Evolutionary conservation across 352 stramenopile genomes (phyloP).

Genomic region (Pythium plurisporium): DNA sequence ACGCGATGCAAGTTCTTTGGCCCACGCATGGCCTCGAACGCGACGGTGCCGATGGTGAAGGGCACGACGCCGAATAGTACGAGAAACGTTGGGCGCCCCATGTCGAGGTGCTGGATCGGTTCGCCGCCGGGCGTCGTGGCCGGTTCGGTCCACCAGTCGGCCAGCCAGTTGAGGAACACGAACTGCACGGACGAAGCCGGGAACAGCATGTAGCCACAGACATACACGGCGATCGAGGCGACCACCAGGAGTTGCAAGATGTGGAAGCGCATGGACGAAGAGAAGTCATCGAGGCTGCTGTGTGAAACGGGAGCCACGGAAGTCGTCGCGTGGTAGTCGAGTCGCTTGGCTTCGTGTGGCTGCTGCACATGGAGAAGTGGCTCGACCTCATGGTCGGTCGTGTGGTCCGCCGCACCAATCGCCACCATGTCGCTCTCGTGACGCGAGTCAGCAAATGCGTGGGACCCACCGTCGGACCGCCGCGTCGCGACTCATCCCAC

Average conservation of each 20-base stretch:
- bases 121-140: constrained; percentile 16
- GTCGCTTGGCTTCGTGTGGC: background rate
- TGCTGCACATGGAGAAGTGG: background rate
- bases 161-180: constrained; percentile 11
- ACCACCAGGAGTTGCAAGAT: constrained; percentile 32
- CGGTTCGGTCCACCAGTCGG: constrained; percentile 9
- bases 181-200: constrained; percentile 14
- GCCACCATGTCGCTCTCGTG: constrained; percentile 4
- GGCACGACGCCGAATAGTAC: constrained; percentile 41
- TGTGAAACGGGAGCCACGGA: background rate
- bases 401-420: constrained; percentile 3
- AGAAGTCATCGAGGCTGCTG: background rate
- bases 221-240: constrained; percentile 35
- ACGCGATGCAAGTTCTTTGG: constrained; percentile 35
- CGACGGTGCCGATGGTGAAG: constrained; percentile 24
- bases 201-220: constrained; percentile 28
- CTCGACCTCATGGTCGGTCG: background rate
- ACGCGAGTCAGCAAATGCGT: background rate
- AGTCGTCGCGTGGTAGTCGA: background rate
- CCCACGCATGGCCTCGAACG: constrained; percentile 16
- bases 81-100: constrained; percentile 52
- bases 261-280: background rate
- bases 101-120: constrained; percentile 42
- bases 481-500: no score
- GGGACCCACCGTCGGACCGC: background rate